Percentiles rank a stretch among this genome's conserved stretches.
These are phyloP conservation scores for Pilatotrama ljubarskyi DNA, from an alignment of 768 basidiomycete genomes.

Conservation along the genomic window DNA sequence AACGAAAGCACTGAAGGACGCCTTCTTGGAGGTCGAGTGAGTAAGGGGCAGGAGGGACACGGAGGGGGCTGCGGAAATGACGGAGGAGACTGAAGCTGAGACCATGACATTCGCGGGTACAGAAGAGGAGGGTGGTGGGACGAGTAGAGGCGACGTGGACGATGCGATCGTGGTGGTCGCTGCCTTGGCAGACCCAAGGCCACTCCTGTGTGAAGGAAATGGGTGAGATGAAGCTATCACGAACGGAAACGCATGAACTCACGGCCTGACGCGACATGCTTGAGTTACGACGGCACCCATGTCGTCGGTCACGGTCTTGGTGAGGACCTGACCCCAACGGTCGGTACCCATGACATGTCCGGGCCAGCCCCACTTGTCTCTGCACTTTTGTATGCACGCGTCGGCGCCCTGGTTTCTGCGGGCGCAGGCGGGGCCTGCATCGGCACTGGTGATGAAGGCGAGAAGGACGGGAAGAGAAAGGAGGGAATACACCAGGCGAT, in stretches of 20 bases:
- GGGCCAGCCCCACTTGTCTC: constrained; percentile 37
- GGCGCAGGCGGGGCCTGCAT: constrained; percentile 31
- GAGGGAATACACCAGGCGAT: constrained; percentile 28
- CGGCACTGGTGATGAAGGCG: constrained; percentile 21
- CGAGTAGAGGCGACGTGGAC: constrained; percentile 23
- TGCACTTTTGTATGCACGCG: constrained; percentile 26
- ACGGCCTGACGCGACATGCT: constrained; percentile 39
- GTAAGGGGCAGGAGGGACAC: constrained; percentile 9
- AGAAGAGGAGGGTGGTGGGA: constrained; percentile 23
- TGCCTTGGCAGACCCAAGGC: neutral
- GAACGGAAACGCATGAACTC: neutral
- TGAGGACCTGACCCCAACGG: constrained; percentile 47
- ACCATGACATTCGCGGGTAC: constrained; percentile 7
- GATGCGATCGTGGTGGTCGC: constrained; percentile 20
- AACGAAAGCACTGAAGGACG: neutral
- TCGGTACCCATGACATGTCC: constrained; percentile 53
- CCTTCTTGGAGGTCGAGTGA: constrained; percentile 2
- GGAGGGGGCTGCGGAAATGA: constrained; percentile 11
- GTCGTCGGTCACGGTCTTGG: constrained; percentile 45
- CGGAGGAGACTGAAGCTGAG: constrained; percentile 3
- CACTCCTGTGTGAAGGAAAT: neutral
- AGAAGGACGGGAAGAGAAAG: constrained; percentile 27
- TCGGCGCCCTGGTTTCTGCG: constrained; percentile 24
- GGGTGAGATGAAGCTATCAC: neutral
- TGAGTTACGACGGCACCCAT: constrained; percentile 39